A percentile compares a stretch with the other conserved stretches of the same genome.
phyloP scores from a whole-genome alignment of 176 grass and related monocot species.

The Pontederia crassipes region DNA sequence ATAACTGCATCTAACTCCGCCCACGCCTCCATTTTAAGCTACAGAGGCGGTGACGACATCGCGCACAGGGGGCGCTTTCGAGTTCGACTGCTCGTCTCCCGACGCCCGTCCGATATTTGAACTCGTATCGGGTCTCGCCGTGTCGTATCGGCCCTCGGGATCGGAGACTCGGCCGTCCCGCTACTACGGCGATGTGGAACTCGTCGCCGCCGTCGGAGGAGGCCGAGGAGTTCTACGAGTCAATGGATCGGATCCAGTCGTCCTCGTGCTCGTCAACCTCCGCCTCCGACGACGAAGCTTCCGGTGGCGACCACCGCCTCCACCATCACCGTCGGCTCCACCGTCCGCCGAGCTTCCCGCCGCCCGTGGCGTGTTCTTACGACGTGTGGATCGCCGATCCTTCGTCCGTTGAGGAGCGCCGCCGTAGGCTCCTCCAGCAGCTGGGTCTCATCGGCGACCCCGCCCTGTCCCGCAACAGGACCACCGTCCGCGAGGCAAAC shows the following conservation, averaged over 20 bases:
- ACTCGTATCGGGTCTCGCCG: too few relatives aligned
- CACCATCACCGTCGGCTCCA: slow-evolving; percentile 16
- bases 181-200: not conserved
- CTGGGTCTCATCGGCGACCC: slow-evolving; percentile 45
- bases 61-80: too few relatives aligned
- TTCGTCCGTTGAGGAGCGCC: slow-evolving; percentile 74
- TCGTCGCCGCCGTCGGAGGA: slow-evolving; percentile 8
- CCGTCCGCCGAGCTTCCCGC: not conserved
- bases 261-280: slow-evolving; percentile 94
- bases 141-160: too few relatives aligned
- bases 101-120: too few relatives aligned
- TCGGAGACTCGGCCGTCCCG: not conserved
- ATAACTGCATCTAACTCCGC: too few relatives aligned
- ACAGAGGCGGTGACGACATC: too few relatives aligned
- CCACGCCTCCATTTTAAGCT: too few relatives aligned
- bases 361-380: slow-evolving; percentile 23
- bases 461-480: slow-evolving; percentile 1
- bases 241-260: slow-evolving; percentile 94
- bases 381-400: slow-evolving; percentile 98
- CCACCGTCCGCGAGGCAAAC: not conserved
- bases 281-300: slow-evolving; percentile 69
- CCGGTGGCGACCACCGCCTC: slow-evolving; percentile 21
- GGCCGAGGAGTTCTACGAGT: slow-evolving; percentile 86
- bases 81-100: too few relatives aligned
- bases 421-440: slow-evolving; percentile 48